Base-by-base conservation (phyloP, 331 rosid genomes). In the Stylosanthes scabra region DNA sequence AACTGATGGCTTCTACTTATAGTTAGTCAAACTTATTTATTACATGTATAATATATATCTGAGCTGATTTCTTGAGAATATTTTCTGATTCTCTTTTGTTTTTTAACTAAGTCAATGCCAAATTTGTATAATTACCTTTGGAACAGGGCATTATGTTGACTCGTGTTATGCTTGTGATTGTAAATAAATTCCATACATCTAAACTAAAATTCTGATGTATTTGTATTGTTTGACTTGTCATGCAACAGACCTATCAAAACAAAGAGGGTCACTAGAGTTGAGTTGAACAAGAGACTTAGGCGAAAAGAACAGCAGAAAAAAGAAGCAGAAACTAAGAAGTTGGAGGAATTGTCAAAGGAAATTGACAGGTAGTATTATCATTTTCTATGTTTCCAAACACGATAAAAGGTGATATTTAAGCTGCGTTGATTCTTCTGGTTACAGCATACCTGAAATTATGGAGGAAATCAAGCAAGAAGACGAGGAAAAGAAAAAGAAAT, bases 391-490 rank as follows among this genome's bases (percentile, higher is more conserved):
- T 39, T 8, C n/a, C 60, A 31, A 31, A 37, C 40, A 67, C 27
- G n/a, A 27, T 62, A 66, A 70, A 59, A 68, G 37, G n/a, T 71
- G 29, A 46, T 65, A 11, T 47, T 63, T 84, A 68, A 59, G 20
- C 44, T n/a, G 25, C 28, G 39, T 42, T 25, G 49, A 79, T 56
- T 60, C 65, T 61, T 76, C 31, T 62, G 80, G 62, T 58, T 63
- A 41, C 90, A 91, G 97, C 78, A 66, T 95, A 67, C 87, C 92
- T 0, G 83, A 87, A 45, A 88, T 95, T 64, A 39, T 90, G 56
- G 50, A 84, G 52, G 97, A 91, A 84, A 88, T 91, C 70, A 91
- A 87, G 39, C 66, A 82, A 66, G 99, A 91, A 49, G 99, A 91
- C 0, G 82, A 87, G 75, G 89, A 91, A 83, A 88, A 84, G 83